Evolutionary conservation across 805 yeast species (phyloP), one percentile per base, ranked within the genome.

Genomic region (Ogataea neopini): DNA sequence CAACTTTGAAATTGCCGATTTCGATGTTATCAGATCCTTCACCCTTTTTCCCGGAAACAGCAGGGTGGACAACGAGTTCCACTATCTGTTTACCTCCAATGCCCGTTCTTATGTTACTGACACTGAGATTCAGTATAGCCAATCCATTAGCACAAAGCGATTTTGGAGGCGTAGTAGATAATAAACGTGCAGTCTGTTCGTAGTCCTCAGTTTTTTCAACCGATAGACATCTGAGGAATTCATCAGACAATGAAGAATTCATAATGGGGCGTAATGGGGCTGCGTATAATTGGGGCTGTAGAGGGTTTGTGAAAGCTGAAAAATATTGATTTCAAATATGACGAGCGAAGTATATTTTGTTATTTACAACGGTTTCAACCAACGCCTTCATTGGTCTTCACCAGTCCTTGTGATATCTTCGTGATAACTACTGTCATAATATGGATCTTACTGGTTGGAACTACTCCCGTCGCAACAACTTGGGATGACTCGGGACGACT

Each of bases 81-180:
- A 88, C 56, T 4, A 84, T 70, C 1, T 81, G 71, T 48, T 83
- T 79, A 1, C 97, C 97, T 13, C 88, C 95, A 8, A 88, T 68
- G 0, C 96, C 96, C 0, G 91, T 85, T 46, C 85, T 72, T 2
- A 86, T 66, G 46, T 81, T 80, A n/a, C 75, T 74, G 11, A 85
- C 68, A 0, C 69, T 62, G 40, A 92, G 69, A 63, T 90, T 87
- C 40, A 82, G 63, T 4, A 88, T 71, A 0, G 97, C 97, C 20
- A 87, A 69, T 0, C 97, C 97, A 44, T 79, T 73, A 9, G 71
- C 67, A 0, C 85, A 85, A n/a, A 92, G 71, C 46, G 75, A 74
- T 60, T 84, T 84, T 1, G 90, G 81, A 1, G 92, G 69, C 10
- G 77, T 64, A 0, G 76, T 54, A 1, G 73, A 55, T 14, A 84